These are phyloP conservation scores for Rhodotorula taiwanensis DNA, from an alignment of 768 basidiomycete genomes.

Conservation along the genomic window DNA sequence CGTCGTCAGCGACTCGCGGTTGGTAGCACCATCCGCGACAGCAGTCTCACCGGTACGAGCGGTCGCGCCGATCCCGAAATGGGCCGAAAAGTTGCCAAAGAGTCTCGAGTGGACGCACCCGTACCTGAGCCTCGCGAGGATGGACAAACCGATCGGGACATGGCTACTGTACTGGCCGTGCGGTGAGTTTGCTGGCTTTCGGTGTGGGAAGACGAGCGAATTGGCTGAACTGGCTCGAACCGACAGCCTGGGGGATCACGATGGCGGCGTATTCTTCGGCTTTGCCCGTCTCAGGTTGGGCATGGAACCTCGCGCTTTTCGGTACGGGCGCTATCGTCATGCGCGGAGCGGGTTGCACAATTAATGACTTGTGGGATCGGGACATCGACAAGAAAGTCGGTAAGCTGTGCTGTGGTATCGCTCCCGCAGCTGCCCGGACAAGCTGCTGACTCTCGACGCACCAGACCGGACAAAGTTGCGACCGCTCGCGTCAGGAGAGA, in stretches of 20 bases:
- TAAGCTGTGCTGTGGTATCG: slow-evolving; percentile 45
- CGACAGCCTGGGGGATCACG: slow-evolving; percentile 89
- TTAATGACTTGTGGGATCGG: slow-evolving; percentile 98
- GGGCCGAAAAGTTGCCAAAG: slow-evolving; percentile 18
- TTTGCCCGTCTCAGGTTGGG: slow-evolving; percentile 59
- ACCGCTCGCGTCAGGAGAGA: slow-evolving; percentile 76
- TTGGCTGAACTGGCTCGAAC: neutral
- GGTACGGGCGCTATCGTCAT: slow-evolving; percentile 86
- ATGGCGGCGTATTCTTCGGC: slow-evolving; percentile 83
- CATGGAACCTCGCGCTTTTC: slow-evolving; percentile 74
- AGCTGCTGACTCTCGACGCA: neutral
- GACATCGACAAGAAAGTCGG: slow-evolving; percentile 87
- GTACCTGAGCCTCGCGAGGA: slow-evolving; percentile 75
- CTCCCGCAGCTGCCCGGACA: neutral
- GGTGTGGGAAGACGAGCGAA: too few relatives aligned
- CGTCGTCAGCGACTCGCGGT: too few relatives aligned
- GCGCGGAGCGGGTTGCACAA: slow-evolving; percentile 96
- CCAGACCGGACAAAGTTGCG: slow-evolving; percentile 77
- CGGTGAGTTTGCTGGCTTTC: slow-evolving; percentile 49
- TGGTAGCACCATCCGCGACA: too few relatives aligned
- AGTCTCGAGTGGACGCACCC: slow-evolving; percentile 48
- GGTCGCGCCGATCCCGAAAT: slow-evolving; percentile 21
- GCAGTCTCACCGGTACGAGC: too few relatives aligned
- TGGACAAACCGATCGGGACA: slow-evolving; percentile 95
- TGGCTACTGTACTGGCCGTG: slow-evolving; percentile 89